These are phyloP conservation scores for Sordariomycetes sp. DNA, from an alignment of 2,329 filamentous ascomycete species.

Conservation along the genomic window DNA sequence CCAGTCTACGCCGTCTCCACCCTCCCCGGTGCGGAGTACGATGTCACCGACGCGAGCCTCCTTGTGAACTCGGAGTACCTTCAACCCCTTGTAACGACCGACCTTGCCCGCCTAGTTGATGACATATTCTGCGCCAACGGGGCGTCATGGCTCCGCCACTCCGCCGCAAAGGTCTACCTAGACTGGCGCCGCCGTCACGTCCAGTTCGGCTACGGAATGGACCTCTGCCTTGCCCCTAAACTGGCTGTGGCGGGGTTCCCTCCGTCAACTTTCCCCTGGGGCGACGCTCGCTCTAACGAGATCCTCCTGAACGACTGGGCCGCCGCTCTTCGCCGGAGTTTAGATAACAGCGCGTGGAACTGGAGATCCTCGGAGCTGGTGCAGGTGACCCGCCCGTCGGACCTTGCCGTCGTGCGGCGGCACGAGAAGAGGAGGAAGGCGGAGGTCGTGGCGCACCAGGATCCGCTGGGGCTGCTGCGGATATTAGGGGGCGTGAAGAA, in stretches of 20 bases:
- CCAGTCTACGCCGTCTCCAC: conserved; percentile 62
- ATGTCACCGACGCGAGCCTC: conserved; percentile 84
- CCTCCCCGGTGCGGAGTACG: conserved; percentile 45
- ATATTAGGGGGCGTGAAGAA: not conserved
- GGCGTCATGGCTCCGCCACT: conserved; percentile 70
- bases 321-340: conserved; percentile 1
- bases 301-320: conserved; percentile 2
- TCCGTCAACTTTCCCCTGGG: not conserved
- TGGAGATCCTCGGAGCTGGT: not conserved
- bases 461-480: conserved; percentile 1
- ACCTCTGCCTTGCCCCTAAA: conserved; percentile 2
- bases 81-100: conserved; percentile 66
- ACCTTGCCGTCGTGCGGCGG: not conserved
- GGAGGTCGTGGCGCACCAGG: not conserved
- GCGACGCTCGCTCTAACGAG: not conserved
- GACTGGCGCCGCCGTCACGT: conserved; percentile 37
- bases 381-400: not conserved
- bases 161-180: conserved; percentile 71
- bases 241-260: not conserved
- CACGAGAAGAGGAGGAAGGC: not conserved
- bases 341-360: not conserved
- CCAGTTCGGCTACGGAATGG: conserved; percentile 3
- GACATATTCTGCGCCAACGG: conserved; percentile 70
- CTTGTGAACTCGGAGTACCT: conserved; percentile 90
- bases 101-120: conserved; percentile 59